These are phyloP conservation scores for Telopea speciosissima DNA, from an alignment of 177 flowering plant species.

Conservation along the genomic window DNA sequence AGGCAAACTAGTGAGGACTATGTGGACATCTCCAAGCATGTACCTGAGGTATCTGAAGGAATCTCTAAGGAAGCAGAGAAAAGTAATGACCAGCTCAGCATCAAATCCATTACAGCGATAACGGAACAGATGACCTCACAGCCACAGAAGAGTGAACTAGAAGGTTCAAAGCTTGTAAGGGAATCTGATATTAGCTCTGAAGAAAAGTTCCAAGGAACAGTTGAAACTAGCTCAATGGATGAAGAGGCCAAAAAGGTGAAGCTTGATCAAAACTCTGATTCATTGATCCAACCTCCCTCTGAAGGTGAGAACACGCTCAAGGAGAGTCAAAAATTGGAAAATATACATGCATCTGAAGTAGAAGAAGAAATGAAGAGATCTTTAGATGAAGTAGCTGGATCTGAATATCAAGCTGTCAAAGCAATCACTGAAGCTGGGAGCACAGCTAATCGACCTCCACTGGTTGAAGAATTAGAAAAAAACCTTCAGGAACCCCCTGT, in stretches of 20 bases:
- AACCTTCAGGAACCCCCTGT: constrained; percentile 8
- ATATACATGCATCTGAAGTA: neutral
- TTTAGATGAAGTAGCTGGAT: neutral
- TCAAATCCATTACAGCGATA: constrained; percentile 1
- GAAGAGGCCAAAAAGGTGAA: constrained; percentile 8
- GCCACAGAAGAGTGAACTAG: constrained; percentile 11
- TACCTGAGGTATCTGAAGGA: constrained; percentile 14
- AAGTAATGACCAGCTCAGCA: constrained; percentile 6
- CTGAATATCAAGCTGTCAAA: neutral
- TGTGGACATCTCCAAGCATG: neutral
- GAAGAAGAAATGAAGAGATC: constrained; percentile 8
- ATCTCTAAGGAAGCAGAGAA: constrained; percentile 8
- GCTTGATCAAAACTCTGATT: constrained; percentile 14
- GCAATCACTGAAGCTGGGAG: neutral
- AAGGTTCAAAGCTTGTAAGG: constrained; percentile 15
- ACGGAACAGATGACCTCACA: constrained; percentile 12
- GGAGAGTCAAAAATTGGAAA: constrained; percentile 3
- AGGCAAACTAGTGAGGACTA: constrained; percentile 3
- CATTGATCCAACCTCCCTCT: constrained; percentile 11
- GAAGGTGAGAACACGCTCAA: constrained; percentile 4
- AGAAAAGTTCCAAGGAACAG: constrained; percentile 9
- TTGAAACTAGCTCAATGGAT: constrained; percentile 5
- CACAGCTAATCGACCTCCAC: neutral
- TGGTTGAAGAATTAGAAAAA: constrained; percentile 6
- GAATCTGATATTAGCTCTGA: constrained; percentile 3